These are phyloP conservation scores for Penicillium longicatenatum DNA, from an alignment of 495 filamentous ascomycete genomes.

Conservation along the genomic window DNA sequence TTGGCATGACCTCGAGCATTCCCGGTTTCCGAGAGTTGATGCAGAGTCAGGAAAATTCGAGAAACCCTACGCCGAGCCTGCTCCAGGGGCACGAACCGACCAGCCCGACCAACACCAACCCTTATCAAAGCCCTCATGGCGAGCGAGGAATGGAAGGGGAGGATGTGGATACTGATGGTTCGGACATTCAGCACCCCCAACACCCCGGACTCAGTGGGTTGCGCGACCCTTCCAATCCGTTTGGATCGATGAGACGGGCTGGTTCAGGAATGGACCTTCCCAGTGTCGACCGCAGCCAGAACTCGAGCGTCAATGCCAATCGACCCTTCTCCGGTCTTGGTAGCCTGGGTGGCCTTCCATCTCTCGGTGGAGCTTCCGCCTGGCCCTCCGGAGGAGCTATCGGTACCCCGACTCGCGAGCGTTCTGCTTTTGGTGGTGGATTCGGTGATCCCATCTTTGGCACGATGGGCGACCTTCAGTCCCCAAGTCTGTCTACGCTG, in stretches of 20 bases:
- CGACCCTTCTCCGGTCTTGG: slow-evolving; percentile 70
- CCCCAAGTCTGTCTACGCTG: slow-evolving; percentile 66
- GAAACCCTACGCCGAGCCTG: slow-evolving; percentile 58
- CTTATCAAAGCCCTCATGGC: slow-evolving; percentile 93
- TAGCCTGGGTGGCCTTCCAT: slow-evolving; percentile 59
- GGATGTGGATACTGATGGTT: slow-evolving; percentile 61
- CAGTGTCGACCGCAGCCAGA: slow-evolving; percentile 80
- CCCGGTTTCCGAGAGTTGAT: slow-evolving; percentile 65
- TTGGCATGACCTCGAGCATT: slow-evolving; percentile 80
- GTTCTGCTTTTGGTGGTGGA: slow-evolving; percentile 59
- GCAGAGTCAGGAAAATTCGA: slow-evolving; percentile 58
- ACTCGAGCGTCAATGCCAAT: slow-evolving; percentile 73
- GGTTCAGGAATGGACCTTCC: slow-evolving; percentile 63
- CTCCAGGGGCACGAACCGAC: slow-evolving; percentile 65
- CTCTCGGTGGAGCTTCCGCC: slow-evolving; percentile 58
- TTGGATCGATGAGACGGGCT: slow-evolving; percentile 49
- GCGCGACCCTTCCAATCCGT: slow-evolving; percentile 51
- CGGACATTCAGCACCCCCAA: slow-evolving; percentile 56
- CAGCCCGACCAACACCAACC: slow-evolving; percentile 95
- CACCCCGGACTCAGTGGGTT: slow-evolving; percentile 60
- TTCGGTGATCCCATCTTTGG: slow-evolving; percentile 78
- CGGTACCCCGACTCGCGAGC: slow-evolving; percentile 76
- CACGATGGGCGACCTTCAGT: slow-evolving; percentile 70
- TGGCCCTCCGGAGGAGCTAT: slow-evolving; percentile 66
- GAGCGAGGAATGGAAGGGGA: slow-evolving; percentile 64